Conservation (phyloP, 2,329 filamentous ascomycete species). For the Sporothrix brasiliensis region DNA sequence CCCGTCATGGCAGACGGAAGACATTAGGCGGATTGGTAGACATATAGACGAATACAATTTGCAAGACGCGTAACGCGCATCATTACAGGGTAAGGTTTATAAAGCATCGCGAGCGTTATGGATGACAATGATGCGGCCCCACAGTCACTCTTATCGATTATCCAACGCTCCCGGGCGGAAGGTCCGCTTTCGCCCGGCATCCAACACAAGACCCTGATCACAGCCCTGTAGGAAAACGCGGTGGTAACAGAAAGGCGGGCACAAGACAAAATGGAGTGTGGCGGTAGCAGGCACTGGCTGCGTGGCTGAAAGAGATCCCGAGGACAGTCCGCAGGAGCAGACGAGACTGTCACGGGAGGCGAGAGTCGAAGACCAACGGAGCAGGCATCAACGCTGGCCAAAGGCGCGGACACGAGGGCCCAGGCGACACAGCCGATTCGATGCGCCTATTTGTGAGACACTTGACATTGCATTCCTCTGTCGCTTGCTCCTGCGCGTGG, state of each 20-base stretch:
- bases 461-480: not conserved
- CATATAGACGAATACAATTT: not conserved
- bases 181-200: slow-evolving; percentile 24
- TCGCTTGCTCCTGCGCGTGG: slow-evolving; percentile 5
- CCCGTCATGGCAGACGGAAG: not conserved
- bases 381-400: slow-evolving; percentile 1
- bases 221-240: not conserved
- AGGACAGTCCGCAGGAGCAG: slow-evolving; percentile 8
- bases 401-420: slow-evolving; percentile 25
- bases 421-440: slow-evolving; percentile 27
- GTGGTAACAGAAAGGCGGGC: not conserved
- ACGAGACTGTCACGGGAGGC: slow-evolving; percentile 14
- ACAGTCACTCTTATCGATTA: slow-evolving; percentile 23
- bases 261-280: not conserved
- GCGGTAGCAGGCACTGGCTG: not conserved
- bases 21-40: too few species aligned
- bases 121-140: not conserved
- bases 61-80: not conserved
- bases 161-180: slow-evolving; percentile 7
- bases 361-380: not conserved
- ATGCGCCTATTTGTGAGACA: not conserved
- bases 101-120: not conserved
- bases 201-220: not conserved
- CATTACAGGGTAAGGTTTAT: slow-evolving; percentile 1
- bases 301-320: slow-evolving; percentile 15